Base-by-base conservation (phyloP, 2,329 filamentous ascomycete species). In the Xylariaceae sp. region DNA sequence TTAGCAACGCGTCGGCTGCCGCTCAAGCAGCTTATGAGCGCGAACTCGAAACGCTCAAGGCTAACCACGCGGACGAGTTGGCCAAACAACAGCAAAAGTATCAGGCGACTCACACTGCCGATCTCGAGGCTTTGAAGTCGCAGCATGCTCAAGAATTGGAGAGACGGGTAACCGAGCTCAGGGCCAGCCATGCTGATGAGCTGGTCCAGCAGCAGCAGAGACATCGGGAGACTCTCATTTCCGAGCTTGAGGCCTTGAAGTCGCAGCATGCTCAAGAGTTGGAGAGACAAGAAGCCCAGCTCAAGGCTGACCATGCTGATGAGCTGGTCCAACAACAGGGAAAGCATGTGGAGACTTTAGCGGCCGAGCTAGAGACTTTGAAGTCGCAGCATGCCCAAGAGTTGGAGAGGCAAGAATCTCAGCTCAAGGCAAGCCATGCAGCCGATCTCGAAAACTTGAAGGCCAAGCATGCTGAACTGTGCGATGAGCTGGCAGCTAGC, bases 11-110 rank as follows among this genome's bases (percentile, higher is more conserved):
- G 3, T 23, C 46, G 15, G 41, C 44, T 3, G 44, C 52, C n/a
- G 46, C 49, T 11, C 47, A 47, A 13, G 43, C 41, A 12, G 43
- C 43, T 4, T 50, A 56, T 31, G 37, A 39, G 7, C 28, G 42
- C 15, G 50, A 59, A 21, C 23, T 59, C 5, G 50, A 53, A 15
- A 29, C 38, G 1, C 36, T 60, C 13, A 53, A 46, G 34, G 39
- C 34, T 1, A 43, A 33, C 6, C 54, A 57, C 34, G 36, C 43
- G 9, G 43, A 52, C 31, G 44, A 48, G 29, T 36, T 50, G 18
- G 24, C 43, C 2, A 42, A 54, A 31, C 38, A 17, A 26, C 40
- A 48, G 21, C 31, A 51, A 5, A 47, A 54, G 17, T 38, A 45
- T 11, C 42, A 38, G 15, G 46, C 46, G 13, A 39, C 44, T 14